Evolutionary conservation across 192 early-diverging fungal genomes (phyloP).

Genomic region (Coemansia sp.): DNA sequence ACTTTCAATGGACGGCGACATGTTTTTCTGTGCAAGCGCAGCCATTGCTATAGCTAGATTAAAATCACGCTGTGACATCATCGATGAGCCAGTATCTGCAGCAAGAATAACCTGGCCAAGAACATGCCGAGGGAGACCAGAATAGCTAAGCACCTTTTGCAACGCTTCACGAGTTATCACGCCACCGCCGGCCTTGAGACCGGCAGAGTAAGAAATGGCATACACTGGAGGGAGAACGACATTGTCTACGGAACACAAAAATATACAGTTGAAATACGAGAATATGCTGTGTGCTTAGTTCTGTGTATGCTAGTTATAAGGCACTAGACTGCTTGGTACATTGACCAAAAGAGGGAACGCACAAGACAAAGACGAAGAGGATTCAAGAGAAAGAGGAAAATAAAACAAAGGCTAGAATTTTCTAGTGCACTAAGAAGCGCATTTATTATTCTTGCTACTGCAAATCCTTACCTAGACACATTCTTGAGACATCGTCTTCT

Average conservation of each 20-base stretch:
- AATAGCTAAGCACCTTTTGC: conserved; percentile 28
- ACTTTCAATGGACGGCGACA: conserved; percentile 69
- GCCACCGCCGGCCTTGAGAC: conserved; percentile 41
- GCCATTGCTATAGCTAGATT: conserved; percentile 69
- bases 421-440: neutral
- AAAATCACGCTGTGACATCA: conserved; percentile 62
- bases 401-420: neutral
- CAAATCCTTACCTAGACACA: conserved; percentile 39
- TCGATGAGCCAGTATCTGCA: conserved; percentile 31
- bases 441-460: neutral
- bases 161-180: conserved; percentile 46
- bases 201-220: conserved; percentile 39
- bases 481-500: conserved; percentile 19
- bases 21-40: conserved; percentile 78
- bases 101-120: conserved; percentile 40
- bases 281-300: neutral
- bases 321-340: neutral
- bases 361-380: no score
- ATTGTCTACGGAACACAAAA: conserved; percentile 29
- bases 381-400: neutral
- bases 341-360: neutral
- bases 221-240: conserved; percentile 49
- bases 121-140: conserved; percentile 42
- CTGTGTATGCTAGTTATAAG: neutral
- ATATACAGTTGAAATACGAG: neutral